Evolutionary conservation across 2,329 filamentous ascomycete species (phyloP), one percentile per base, ranked within the genome.

Genomic region (Scedosporium aurantiacum): DNA sequence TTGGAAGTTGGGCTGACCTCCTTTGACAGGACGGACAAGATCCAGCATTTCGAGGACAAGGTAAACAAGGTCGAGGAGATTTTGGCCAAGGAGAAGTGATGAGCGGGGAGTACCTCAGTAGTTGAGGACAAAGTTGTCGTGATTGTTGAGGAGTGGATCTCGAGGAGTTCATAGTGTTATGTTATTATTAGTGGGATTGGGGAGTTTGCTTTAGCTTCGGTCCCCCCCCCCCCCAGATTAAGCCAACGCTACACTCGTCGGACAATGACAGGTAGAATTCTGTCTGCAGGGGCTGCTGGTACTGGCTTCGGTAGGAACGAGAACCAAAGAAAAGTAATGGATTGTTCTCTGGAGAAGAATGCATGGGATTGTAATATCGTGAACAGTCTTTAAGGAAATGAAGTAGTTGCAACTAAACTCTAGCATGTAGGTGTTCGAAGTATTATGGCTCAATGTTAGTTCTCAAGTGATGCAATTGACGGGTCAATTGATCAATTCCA

Each of bases 1-100:
- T 28, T 12, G 21, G 4, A 12, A 25, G 8, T 23, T 43, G 57
- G 27, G 10, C 55, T 6, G 25, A 58, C n/a, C 58, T 50, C 18
- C n/a, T n/a, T n/a, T 7, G 50, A 52, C 62, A 88, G 91, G 69
- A 95, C 88, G 68, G 91, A 96, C 71, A 96, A 96, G 81, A 82
- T 80, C 71, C 91, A 96, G 75, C 84, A 84, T 2, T 88, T 89
- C 41, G 82, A 86, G 69, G 89, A 95, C 66, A 96, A 96, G 76
- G 89, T 96, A 18, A 79, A 79, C 73, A 74, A 81, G 58, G 79
- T 84, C 4, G 72, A 83, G 69, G 76, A 78, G 12, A 68, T 84
- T n/a, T 68, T 84, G 63, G 74, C 72, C 1, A 54, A 60, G 47
- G 58, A 60, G 14, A n/a, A 27, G 41, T n/a, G 54, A 25, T 32